Percentiles rank a stretch among this genome's conserved stretches.
Conservation (phyloP, 2,329 filamentous ascomycete genomes). For the Stemphylium vesicarium region DNA sequence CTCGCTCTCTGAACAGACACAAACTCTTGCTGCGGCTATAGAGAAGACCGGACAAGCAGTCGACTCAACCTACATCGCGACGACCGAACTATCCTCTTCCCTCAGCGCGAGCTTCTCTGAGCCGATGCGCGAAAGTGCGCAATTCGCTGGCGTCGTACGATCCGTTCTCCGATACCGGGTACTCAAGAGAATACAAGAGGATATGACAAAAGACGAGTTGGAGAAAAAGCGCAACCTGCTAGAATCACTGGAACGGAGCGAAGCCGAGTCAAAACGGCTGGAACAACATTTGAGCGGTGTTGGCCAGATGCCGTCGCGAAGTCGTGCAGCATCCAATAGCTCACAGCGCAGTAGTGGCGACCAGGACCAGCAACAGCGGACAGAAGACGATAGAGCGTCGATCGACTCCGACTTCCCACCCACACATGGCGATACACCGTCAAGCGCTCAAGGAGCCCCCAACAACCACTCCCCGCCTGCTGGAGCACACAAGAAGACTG, state of each 20-base stretch:
- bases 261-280: slow-evolving; percentile 89
- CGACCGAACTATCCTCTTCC: slow-evolving; percentile 84
- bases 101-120: slow-evolving; percentile 96
- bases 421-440: slow-evolving; percentile 75
- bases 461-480: slow-evolving; percentile 36
- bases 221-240: slow-evolving; percentile 83
- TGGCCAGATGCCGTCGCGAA: slow-evolving; percentile 67
- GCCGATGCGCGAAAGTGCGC: slow-evolving; percentile 95
- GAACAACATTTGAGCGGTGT: slow-evolving; percentile 87
- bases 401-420: slow-evolving; percentile 97
- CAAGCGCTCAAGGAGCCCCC: slow-evolving; percentile 74
- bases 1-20: slow-evolving; percentile 89
- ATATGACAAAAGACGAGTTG: slow-evolving; percentile 94
- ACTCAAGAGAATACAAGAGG: slow-evolving; percentile 93
- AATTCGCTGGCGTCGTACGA: slow-evolving; percentile 93
- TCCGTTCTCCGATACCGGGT: slow-evolving; percentile 88
- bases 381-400: slow-evolving; percentile 79
- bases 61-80: slow-evolving; percentile 94
- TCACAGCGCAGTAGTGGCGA: slow-evolving; percentile 50
- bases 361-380: slow-evolving; percentile 51
- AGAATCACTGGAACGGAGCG: slow-evolving; percentile 89
- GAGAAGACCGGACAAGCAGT: slow-evolving; percentile 94
- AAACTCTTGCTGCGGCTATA: slow-evolving; percentile 87
- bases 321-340: slow-evolving; percentile 69
- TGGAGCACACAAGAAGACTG: slow-evolving; percentile 73